phyloP scores from a whole-genome alignment of 306 rosid species.

The Ammopiptanthus mongolicus region DNA sequence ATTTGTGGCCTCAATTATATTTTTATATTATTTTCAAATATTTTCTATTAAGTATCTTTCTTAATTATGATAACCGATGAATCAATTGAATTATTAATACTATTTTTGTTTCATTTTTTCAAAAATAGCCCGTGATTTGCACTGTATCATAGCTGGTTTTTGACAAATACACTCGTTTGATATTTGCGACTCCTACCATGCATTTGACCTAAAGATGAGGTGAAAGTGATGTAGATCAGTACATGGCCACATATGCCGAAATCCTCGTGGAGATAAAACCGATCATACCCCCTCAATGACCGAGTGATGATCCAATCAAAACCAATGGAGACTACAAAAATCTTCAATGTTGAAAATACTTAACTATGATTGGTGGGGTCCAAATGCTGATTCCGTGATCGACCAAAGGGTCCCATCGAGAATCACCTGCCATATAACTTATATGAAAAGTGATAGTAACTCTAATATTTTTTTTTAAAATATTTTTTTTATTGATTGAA shows the following conservation, averaged over 20 bases:
- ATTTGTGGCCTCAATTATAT: too few species aligned
- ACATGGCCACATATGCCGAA: not conserved
- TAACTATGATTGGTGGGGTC: conserved; percentile 14
- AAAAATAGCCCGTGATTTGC: too few species aligned
- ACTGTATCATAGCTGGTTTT: too few species aligned
- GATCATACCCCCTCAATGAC: not conserved
- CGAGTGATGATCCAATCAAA: not conserved
- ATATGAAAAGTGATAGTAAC: too few species aligned
- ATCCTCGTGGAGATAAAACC: not conserved
- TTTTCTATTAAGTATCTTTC: too few species aligned
- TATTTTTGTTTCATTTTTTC: too few species aligned
- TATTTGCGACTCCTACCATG: not conserved
- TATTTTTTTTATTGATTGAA: too few species aligned
- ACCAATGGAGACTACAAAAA: not conserved
- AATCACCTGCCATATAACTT: not conserved
- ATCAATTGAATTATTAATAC: too few species aligned
- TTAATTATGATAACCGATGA: too few species aligned
- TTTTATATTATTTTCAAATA: too few species aligned
- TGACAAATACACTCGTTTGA: not conserved
- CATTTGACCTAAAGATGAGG: not conserved
- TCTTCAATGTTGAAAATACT: not conserved
- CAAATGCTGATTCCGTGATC: conserved; percentile 27
- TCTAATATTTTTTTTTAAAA: too few species aligned
- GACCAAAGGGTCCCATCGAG: conserved; percentile 32
- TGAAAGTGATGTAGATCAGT: not conserved